A percentile compares a stretch with the other conserved stretches of the same genome.
phyloP scores from a whole-genome alignment of 805 yeast species.

The Candida stauntonica region DNA sequence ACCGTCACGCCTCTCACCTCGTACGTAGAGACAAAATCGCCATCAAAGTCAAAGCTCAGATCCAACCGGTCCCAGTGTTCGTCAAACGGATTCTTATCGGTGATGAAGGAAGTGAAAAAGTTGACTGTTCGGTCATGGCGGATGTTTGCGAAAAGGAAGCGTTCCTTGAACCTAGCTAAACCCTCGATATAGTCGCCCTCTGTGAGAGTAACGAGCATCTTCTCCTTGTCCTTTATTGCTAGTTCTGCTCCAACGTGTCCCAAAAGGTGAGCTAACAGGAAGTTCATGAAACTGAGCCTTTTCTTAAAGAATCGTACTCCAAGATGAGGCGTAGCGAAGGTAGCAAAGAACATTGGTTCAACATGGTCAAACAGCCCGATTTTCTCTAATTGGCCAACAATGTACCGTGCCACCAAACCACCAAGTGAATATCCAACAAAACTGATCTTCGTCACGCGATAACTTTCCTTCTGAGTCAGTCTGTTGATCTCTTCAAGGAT shows the following conservation, averaged over 20 bases:
- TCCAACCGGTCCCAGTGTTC: constrained; percentile 39
- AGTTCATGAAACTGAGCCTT: constrained; percentile 36
- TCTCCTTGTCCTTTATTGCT: constrained; percentile 47
- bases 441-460: constrained; percentile 49
- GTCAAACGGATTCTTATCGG: constrained; percentile 71
- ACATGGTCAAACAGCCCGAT: constrained; percentile 51
- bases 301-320: constrained; percentile 49
- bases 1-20: constrained; percentile 35
- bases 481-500: constrained; percentile 41
- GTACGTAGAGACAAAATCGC: constrained; percentile 31
- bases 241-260: constrained; percentile 75
- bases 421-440: constrained; percentile 88
- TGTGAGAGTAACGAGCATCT: constrained; percentile 39
- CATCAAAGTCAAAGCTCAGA: constrained; percentile 44
- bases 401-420: constrained; percentile 77
- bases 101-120: constrained; percentile 76
- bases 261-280: constrained; percentile 48
- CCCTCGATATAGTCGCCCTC: constrained; percentile 48
- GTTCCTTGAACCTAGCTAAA: constrained; percentile 49
- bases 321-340: constrained; percentile 79
- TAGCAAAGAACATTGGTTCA: constrained; percentile 57
- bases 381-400: constrained; percentile 65
- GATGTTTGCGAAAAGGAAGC: constrained; percentile 66
- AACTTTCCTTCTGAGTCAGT: constrained; percentile 26
- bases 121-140: constrained; percentile 84